phyloP scores from a whole-genome alignment of 495 filamentous ascomycete genomes.

The Aspergillus baeticus region DNA sequence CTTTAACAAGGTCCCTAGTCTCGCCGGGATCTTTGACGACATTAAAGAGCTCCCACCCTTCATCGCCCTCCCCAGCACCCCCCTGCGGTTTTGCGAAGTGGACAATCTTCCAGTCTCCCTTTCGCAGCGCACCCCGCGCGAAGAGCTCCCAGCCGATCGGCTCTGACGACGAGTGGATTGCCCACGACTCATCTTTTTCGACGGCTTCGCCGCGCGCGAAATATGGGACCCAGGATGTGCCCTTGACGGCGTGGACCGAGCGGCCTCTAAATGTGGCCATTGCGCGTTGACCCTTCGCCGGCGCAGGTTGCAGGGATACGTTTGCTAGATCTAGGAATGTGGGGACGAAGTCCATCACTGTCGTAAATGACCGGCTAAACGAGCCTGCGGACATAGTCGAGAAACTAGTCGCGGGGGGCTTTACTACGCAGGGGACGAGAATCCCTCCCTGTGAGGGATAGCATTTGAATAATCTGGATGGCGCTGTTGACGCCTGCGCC shows the following conservation, averaged over 20 bases:
- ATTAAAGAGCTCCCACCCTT: not conserved
- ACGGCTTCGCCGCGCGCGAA: not conserved
- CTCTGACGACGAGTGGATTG: not conserved
- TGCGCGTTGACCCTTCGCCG: not conserved
- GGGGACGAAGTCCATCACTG: not conserved
- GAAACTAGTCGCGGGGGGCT: not conserved
- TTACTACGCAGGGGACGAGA: slow-evolving; percentile 45
- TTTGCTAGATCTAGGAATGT: not conserved
- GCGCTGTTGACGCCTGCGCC: slow-evolving; percentile 56
- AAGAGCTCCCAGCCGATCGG: not conserved
- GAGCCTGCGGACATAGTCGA: not conserved
- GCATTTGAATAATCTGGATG: slow-evolving; percentile 50
- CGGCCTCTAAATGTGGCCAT: not conserved
- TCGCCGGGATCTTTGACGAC: not conserved
- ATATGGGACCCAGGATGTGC: not conserved
- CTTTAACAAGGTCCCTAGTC: not conserved
- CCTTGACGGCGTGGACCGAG: not conserved
- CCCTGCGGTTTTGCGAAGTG: not conserved
- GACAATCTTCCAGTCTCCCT: slow-evolving; percentile 1
- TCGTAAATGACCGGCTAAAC: not conserved
- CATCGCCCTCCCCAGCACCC: not conserved
- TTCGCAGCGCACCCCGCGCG: not conserved
- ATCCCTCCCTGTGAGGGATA: slow-evolving; percentile 54
- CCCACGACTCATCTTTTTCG: not conserved
- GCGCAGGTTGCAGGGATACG: not conserved